Conservation (phyloP, 2,329 filamentous ascomycete genomes). For the Penicillium sp. region DNA sequence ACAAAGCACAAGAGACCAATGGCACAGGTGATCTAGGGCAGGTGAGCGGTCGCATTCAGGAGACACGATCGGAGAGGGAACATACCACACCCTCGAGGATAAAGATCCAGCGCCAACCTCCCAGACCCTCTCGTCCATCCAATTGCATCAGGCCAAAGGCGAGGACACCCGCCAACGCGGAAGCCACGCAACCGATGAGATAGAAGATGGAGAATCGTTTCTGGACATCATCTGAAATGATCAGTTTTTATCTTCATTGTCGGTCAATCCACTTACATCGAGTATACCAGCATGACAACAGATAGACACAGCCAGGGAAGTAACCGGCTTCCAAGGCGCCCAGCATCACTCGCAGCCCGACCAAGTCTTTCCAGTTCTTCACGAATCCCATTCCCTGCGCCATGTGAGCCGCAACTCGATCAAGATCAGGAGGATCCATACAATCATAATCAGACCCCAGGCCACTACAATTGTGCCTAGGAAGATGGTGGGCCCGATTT, state of each 20-base stretch:
- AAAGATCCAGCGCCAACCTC: constrained; percentile 52
- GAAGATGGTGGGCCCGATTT: constrained; percentile 28
- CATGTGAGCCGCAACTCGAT: constrained; percentile 2
- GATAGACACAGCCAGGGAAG: constrained; percentile 64
- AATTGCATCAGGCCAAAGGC: constrained; percentile 41
- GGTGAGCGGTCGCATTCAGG: too few relatives aligned
- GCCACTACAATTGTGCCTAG: constrained; percentile 25
- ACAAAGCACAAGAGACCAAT: constrained; percentile 26
- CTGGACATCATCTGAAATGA: constrained; percentile 26
- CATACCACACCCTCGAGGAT: constrained; percentile 47
- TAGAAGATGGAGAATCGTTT: constrained; percentile 44
- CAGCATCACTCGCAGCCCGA: constrained; percentile 23
- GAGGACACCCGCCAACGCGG: constrained; percentile 46
- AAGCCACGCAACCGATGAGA: constrained; percentile 45
- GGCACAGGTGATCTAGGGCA: too few relatives aligned
- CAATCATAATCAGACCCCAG: constrained; percentile 29
- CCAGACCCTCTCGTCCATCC: constrained; percentile 40
- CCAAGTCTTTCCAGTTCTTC: constrained; percentile 26
- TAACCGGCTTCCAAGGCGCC: constrained; percentile 47
- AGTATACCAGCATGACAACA: constrained; percentile 69
- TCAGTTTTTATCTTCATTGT: neutral
- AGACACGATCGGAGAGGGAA: neutral
- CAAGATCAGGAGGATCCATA: constrained; percentile 5
- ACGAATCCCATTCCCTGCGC: constrained; percentile 28
- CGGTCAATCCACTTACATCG: constrained; percentile 21